Percentiles rank a stretch among this genome's conserved stretches.
phyloP scores from a whole-genome alignment of 1,139 yeast genomes.

The Taphrina flavorubra region DNA sequence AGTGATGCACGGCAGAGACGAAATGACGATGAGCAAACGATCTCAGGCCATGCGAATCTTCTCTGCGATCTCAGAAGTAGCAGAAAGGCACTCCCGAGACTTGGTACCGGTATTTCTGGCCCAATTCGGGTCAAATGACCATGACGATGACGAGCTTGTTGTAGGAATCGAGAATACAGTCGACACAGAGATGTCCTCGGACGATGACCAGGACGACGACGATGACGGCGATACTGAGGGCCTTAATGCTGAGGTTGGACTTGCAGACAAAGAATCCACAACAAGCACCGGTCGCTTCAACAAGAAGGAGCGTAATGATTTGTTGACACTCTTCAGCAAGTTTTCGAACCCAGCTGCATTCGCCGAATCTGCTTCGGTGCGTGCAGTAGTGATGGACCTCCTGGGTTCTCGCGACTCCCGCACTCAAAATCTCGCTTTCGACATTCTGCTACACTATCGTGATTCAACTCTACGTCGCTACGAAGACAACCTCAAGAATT shows the following conservation, averaged over 20 bases:
- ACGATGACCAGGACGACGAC: neutral
- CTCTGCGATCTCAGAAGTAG: slow-evolving; percentile 64
- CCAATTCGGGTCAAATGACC: slow-evolving; percentile 21
- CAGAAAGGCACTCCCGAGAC: slow-evolving; percentile 64
- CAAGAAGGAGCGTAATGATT: slow-evolving; percentile 64
- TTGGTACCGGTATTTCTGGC: slow-evolving; percentile 64
- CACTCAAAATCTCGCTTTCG: slow-evolving; percentile 74
- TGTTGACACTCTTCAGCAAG: slow-evolving; percentile 67
- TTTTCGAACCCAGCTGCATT: slow-evolving; percentile 67
- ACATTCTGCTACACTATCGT: slow-evolving; percentile 72
- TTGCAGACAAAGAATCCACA: too few species aligned
- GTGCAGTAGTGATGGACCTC: slow-evolving; percentile 60
- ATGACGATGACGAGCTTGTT: slow-evolving; percentile 50
- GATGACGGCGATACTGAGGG: neutral
- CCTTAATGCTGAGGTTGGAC: too few species aligned
- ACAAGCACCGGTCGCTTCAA: slow-evolving; percentile 14
- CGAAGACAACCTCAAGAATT: slow-evolving; percentile 70
- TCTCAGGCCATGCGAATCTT: slow-evolving; percentile 61
- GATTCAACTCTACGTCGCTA: slow-evolving; percentile 67
- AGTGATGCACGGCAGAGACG: slow-evolving; percentile 2
- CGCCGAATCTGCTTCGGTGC: slow-evolving; percentile 61
- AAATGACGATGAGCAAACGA: slow-evolving; percentile 56
- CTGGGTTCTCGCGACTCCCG: slow-evolving; percentile 67
- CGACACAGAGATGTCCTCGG: neutral
- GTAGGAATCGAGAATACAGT: slow-evolving; percentile 47